Evolutionary conservation across 768 basidiomycete species (phyloP), one percentile per base, ranked within the genome.

Genomic region (Leccinum disarticulatum): DNA sequence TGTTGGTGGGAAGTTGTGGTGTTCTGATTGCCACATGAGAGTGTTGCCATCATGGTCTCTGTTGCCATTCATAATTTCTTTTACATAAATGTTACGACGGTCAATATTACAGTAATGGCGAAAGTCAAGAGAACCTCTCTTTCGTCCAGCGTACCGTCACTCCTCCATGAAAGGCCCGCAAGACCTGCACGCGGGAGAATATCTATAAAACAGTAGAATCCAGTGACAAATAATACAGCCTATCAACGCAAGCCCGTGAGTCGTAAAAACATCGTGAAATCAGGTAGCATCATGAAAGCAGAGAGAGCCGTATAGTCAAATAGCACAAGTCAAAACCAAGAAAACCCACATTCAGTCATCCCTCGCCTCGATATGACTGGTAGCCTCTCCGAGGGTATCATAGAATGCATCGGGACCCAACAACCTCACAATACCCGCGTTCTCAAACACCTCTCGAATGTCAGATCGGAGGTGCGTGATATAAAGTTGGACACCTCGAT

Each of bases 331-430:
- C 46, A 22, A 41, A 28, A 7, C 30, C 13, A 6, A 46, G 3
- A 13, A 43, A 61, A 19, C 22, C 36, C 30, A 19, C n/a, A 19
- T 53, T 52, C 54, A 64, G 15, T 64, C 52, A 13, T 64, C 59
- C 15, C 64, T 59, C n/a, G 64, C 55, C 64, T 79, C 74, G 15
- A 81, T 69, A 27, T 60, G 73, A 17, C 70, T 58, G 63, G 81
- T 81, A 3, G 80, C 81, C 41, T 72, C 73, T 30, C 74, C 69
- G 15, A 82, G 73, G 49, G 79, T 80, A 57, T 76, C 73, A 57
- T 75, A 79, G 64, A 83, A 79, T 6, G 75, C 74, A 25, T 76
- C 74, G n/a, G 73, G 70, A 27, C 82, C 82, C 9, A 82, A 69
- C 43, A 82, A 63, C 46, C 65, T 61, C 13, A 77, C 71, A 33